Evolutionary conservation across 805 yeast species (phyloP), one percentile per base, ranked within the genome.

Genomic region (Dipodascus geniculatus): DNA sequence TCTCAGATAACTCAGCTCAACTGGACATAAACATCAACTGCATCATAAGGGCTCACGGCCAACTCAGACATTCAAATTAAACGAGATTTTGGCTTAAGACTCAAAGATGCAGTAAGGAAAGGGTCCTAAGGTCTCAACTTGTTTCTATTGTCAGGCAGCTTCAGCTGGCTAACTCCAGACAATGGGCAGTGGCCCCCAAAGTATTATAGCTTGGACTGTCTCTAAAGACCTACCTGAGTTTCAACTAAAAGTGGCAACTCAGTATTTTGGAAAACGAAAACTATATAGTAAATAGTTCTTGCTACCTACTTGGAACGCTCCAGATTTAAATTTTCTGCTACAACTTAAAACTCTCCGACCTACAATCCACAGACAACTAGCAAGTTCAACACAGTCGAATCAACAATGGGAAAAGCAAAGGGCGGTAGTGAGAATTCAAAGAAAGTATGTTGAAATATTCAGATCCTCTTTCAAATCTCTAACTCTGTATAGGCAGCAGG

Each of bases 341-440:
- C 6, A n/a, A n/a, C n/a, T n/a, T n/a, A 28, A 6, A 28, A 28
- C 33, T 6, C 33, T 28, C 11, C 33, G 33, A 6, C 33, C 11
- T 28, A 28, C 33, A 28, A 28, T 6, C 33, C 11, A 28, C 33
- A 6, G 33, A 28, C 33, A 6, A 28, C 11, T 11, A 28, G 11
- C 33, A 28, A 6, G 6, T 28, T 28, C 33, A 6, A 28, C 11
- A 6, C 33, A 11, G 14, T 17, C 4, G 14, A 17, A 48, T n/a
- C 48, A 23, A 50, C 22, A 51, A 77, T 77, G 81, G 81, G 79
- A 3, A 75, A 74, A 63, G 68, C 71, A 57, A 63, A 68, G 58
- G 70, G 69, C 23, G 78, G 74, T 42, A 80, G 74, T 8, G 59
- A 55, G 57, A 79, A 78, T 68, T 57, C 75, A 31, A 79, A 78